Conservation (phyloP, 495 filamentous ascomycete genomes). For the Neurospora sp. region DNA sequence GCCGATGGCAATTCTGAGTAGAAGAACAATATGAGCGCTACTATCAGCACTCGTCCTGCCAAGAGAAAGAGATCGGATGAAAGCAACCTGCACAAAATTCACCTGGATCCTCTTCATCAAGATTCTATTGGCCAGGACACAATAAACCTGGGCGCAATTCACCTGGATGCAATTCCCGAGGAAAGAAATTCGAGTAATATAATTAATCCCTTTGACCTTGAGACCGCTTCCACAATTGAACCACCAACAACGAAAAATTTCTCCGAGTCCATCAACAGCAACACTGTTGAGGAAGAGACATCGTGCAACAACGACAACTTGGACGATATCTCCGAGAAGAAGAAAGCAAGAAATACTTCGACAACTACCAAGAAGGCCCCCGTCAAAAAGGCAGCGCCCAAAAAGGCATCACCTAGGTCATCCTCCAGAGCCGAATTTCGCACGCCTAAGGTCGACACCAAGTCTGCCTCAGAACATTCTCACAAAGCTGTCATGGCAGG, state of each 20-base stretch:
- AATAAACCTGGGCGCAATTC: background rate
- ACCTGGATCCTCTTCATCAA: background rate
- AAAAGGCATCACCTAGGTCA: no score
- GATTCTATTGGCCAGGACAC: background rate
- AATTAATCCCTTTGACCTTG: background rate
- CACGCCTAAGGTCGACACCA: rapidly evolving
- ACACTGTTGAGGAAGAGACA: background rate
- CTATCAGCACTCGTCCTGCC: background rate
- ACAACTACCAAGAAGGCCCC: background rate
- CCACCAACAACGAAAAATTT: background rate
- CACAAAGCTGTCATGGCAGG: no score
- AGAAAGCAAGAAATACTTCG: background rate
- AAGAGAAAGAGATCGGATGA: background rate
- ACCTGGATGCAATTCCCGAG: background rate
- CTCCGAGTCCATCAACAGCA: background rate
- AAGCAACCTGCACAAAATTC: background rate
- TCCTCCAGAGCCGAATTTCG: background rate
- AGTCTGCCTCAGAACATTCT: background rate
- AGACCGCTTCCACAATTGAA: background rate
- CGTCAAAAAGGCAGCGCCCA: background rate
- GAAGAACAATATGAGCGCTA: background rate
- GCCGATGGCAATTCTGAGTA: background rate
- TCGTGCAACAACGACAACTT: background rate
- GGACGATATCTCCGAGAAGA: background rate
- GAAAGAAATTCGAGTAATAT: background rate